Evolutionary conservation across 495 filamentous ascomycete species (phyloP), one percentile per base, ranked within the genome.

Genomic region (Penicillium odoratum): DNA sequence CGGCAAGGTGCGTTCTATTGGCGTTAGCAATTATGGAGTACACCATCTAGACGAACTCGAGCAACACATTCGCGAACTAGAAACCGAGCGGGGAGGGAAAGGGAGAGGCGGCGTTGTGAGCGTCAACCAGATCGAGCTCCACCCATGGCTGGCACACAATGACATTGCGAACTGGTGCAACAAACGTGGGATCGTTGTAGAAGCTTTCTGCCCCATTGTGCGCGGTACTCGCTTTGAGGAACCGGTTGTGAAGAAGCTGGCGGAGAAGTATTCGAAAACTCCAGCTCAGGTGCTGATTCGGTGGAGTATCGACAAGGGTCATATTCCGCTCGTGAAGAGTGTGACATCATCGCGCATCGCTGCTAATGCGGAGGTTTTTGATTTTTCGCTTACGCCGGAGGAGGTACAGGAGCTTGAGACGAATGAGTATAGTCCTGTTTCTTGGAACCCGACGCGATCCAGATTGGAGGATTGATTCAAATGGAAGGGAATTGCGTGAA

Each of bases 291-390:
- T 90, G 33, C 66, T 90, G 65, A 69, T 90, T 16, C 72, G 84
- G 28, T 88, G 86, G 87, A 85, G 83, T 59, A 64, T 88, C 63
- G 63, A 66, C 48, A 63, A 65, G 49, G 64, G 64, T 0, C 83
- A 84, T 47, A 77, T 92, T 16, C 87, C 88, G 30, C 79, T 94
- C 26, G 88, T 90, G 5, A 93, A 93, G 76, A 91, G 86, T 38
- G 87, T 85, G 0, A 91, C 83, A 0, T 72, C 78, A 3, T 75
- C 73, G 26, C 74, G 90, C 13, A 93, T 94, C 58, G 44, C 53
- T 38, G 84, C 85, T 61, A 93, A 93, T 63, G 77, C 83, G 0
- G 70, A 83, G 9, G 73, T 92, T 0, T 93, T 82, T 69, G 87
- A 87, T 64, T 93, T 94, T 70, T 81, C 86, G 62, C 68, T 92